These are phyloP conservation scores for Alternaria triticimaculans DNA, from an alignment of 2,329 filamentous ascomycete species.

Conservation along the genomic window DNA sequence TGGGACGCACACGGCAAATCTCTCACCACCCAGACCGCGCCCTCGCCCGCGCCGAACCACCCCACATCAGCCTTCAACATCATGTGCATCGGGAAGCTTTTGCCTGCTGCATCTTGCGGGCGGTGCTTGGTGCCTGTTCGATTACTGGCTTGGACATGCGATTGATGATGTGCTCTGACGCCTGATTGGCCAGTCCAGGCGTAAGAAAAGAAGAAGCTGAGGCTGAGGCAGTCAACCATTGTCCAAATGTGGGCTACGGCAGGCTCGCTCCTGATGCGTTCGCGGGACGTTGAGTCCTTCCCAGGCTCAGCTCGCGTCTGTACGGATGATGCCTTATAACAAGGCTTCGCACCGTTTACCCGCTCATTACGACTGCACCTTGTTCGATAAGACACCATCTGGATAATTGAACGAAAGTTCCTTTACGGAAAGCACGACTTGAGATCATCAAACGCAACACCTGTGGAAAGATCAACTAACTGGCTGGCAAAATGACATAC, in stretches of 20 bases:
- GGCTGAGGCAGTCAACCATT: conserved; percentile 32
- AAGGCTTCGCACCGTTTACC: not conserved
- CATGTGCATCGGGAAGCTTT: not conserved
- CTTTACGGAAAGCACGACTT: not conserved
- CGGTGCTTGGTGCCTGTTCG: conserved; percentile 1
- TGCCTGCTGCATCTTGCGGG: conserved; percentile 5
- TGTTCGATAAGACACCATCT: not conserved
- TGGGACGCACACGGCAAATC: conserved; percentile 16
- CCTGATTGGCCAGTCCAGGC: conserved; percentile 14
- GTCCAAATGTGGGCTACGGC: conserved; percentile 19
- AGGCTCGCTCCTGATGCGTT: conserved; percentile 9
- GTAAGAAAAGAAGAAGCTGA: conserved; percentile 8
- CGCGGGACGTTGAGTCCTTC: conserved; percentile 11
- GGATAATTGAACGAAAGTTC: not conserved
- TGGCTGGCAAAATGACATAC: conserved; percentile 14
- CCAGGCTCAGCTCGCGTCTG: conserved; percentile 3
- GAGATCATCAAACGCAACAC: not conserved
- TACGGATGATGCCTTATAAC: conserved; percentile 8
- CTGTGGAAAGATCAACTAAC: not conserved
- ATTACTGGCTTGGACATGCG: not conserved
- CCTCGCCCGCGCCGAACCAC: not conserved
- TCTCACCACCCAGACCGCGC: conserved; percentile 1
- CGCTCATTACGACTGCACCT: not conserved
- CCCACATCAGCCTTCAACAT: conserved; percentile 10
- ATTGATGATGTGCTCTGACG: not conserved